Evolutionary conservation across 148 eudicot species (phyloP).

Genomic region (Chenopodium berlandieri): DNA sequence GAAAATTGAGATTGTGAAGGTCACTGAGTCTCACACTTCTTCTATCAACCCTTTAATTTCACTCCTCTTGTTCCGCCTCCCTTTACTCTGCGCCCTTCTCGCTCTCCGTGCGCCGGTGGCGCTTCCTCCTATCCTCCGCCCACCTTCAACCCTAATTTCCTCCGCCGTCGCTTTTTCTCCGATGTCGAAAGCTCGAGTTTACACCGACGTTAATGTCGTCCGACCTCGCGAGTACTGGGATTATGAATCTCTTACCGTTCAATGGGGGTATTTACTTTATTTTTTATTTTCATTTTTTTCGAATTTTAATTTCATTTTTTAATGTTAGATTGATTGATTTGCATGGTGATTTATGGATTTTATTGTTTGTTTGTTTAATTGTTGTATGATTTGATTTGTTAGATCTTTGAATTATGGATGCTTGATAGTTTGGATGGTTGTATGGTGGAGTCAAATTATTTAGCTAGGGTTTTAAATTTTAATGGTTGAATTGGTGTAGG

Average conservation of each 20-base stretch:
- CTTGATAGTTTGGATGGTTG: background rate
- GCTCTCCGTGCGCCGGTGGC: slow-evolving; percentile 39
- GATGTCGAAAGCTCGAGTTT: slow-evolving; percentile 79
- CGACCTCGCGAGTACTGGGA: slow-evolving; percentile 80
- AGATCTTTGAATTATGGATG: background rate
- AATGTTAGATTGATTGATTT: background rate
- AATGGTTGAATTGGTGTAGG: background rate
- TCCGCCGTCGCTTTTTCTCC: slow-evolving; percentile 22
- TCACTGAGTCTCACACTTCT: background rate
- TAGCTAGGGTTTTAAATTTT: background rate
- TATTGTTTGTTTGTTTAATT: background rate
- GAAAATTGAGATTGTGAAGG: slow-evolving; percentile 7
- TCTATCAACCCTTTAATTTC: slow-evolving; percentile 10
- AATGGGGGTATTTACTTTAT: slow-evolving; percentile 59
- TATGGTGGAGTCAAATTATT: background rate
- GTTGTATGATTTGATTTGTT: background rate
- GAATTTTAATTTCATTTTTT: background rate
- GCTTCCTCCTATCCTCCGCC: slow-evolving; percentile 26
- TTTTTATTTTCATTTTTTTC: background rate
- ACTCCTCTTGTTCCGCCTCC: slow-evolving; percentile 22
- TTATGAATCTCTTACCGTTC: slow-evolving; percentile 69
- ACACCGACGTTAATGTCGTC: slow-evolving; percentile 67
- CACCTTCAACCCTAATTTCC: slow-evolving; percentile 21
- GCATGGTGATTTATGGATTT: background rate
- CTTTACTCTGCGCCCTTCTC: slow-evolving; percentile 21